phyloP scores from a whole-genome alignment of 2,329 filamentous ascomycete species.

The Beauveria medogensis region DNA sequence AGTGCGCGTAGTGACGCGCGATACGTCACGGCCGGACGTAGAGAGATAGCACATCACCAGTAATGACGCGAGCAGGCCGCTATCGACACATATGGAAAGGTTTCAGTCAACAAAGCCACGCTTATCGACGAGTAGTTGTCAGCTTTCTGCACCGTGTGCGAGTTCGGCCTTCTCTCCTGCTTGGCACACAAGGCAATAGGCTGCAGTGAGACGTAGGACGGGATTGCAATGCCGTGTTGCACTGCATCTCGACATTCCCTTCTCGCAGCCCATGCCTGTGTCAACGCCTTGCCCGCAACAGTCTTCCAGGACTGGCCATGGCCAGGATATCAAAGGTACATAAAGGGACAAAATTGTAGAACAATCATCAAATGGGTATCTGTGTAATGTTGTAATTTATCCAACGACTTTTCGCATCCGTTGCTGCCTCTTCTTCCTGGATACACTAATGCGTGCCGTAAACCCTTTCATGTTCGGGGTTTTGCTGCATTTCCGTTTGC shows the following conservation, averaged over 20 bases:
- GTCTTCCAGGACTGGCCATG: background rate
- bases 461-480: background rate
- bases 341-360: background rate
- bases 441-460: background rate
- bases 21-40: background rate
- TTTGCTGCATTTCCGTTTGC: constrained; percentile 11
- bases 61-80: background rate
- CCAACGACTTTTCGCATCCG: background rate
- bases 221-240: background rate
- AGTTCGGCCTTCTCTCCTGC: background rate
- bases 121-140: background rate
- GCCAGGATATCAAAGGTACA: background rate
- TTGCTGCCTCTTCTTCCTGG: background rate
- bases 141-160: background rate
- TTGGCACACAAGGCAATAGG: background rate
- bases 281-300: background rate
- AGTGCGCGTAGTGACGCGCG: background rate
- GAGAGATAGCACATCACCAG: background rate
- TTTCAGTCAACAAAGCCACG: background rate
- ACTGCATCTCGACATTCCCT: background rate
- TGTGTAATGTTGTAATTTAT: background rate
- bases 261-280: background rate
- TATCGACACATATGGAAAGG: background rate
- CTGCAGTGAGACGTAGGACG: background rate
- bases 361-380: constrained; percentile 3